A percentile compares a stretch with the other conserved stretches of the same genome.
These are phyloP conservation scores for Reutealis trisperma DNA, from an alignment of 345 rosid genomes.

Conservation along the genomic window DNA sequence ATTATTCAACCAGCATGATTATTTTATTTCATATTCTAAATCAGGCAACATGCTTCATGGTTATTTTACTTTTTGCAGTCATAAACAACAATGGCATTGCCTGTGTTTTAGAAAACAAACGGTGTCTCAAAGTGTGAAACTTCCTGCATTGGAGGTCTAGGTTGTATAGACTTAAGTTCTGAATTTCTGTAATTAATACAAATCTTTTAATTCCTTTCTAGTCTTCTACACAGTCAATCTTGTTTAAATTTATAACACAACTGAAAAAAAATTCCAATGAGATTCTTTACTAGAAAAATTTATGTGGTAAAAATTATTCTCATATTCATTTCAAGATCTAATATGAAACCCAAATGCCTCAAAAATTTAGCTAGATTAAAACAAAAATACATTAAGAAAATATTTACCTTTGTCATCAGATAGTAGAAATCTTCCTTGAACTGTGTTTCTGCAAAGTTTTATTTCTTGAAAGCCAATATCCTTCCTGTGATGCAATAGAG, in stretches of 20 bases:
- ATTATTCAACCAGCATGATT: too few relatives aligned
- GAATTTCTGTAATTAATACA: background rate
- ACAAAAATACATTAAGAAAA: background rate
- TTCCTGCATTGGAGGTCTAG: background rate
- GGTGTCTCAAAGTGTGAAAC: background rate
- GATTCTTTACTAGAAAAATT: background rate
- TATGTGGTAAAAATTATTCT: background rate
- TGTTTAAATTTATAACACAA: background rate
- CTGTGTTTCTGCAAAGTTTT: conserved; percentile 65
- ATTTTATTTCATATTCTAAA: background rate
- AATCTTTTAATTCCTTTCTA: background rate
- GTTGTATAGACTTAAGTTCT: background rate
- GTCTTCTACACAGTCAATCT: background rate
- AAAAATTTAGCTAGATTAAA: background rate
- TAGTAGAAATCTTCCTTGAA: conserved; percentile 81
- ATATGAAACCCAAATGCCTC: background rate
- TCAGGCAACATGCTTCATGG: background rate
- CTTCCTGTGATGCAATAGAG: conserved; percentile 38
- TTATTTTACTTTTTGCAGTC: background rate
- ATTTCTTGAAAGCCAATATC: conserved; percentile 57
- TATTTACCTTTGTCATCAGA: conserved; percentile 76
- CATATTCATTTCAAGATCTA: background rate
- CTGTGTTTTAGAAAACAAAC: background rate
- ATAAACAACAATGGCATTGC: background rate
- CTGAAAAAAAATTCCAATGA: background rate